Percentiles rank a stretch among this genome's conserved stretches.
phyloP scores from a whole-genome alignment of 441 rosid genomes.

The Corymbia citriodora region DNA sequence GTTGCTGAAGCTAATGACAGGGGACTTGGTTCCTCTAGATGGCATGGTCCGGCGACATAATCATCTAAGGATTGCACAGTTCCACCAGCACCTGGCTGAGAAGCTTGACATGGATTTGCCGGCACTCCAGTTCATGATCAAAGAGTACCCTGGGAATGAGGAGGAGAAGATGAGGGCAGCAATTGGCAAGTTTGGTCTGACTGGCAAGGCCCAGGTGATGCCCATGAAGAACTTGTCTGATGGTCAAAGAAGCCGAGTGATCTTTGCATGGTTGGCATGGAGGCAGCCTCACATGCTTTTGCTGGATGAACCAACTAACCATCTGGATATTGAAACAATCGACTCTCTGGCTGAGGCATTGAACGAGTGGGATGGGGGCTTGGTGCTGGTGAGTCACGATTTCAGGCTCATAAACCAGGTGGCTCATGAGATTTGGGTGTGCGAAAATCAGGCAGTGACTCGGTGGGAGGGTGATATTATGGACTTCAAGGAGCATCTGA shows the following conservation, averaged over 20 bases:
- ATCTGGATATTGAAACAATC: conserved; percentile 92
- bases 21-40: conserved; percentile 70
- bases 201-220: conserved; percentile 97
- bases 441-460: conserved; percentile 75
- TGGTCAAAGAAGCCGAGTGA: conserved; percentile 92
- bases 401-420: conserved; percentile 98
- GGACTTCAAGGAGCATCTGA: conserved; percentile 90
- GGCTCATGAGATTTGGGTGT: conserved; percentile 95
- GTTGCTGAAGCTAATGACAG: conserved; percentile 92
- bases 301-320: conserved; percentile 94
- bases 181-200: conserved; percentile 76
- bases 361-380: conserved; percentile 98
- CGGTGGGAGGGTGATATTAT: conserved; percentile 93
- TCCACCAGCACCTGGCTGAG: conserved; percentile 91
- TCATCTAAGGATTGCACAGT: conserved; percentile 90
- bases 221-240: conserved; percentile 92
- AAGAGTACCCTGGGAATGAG: conserved; percentile 85
- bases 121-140: conserved; percentile 80
- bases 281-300: conserved; percentile 91
- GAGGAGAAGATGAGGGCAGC: conserved; percentile 95
- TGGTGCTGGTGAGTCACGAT: conserved; percentile 98
- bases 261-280: conserved; percentile 90
- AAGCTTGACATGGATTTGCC: conserved; percentile 79
- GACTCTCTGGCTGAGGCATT: conserved; percentile 93
- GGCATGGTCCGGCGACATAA: conserved; percentile 97